phyloP scores from a whole-genome alignment of 441 rosid species.

The Pelargonium cotyledonis region DNA sequence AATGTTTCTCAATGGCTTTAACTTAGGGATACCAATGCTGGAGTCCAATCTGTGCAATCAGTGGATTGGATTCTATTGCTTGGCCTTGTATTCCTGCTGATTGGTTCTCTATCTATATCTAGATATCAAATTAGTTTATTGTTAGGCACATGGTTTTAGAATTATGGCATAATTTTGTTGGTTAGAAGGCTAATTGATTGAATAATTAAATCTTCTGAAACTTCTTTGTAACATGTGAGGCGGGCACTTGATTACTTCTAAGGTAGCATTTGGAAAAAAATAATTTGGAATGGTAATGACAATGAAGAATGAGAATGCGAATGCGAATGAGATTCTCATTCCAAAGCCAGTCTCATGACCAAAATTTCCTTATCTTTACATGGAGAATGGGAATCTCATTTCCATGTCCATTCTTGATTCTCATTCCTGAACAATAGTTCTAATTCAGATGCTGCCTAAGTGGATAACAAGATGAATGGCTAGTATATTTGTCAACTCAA shows the following conservation, averaged over 20 bases:
- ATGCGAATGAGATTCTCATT: no score
- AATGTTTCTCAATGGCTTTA: background rate
- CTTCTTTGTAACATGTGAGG: background rate
- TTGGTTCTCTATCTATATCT: background rate
- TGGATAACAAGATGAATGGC: background rate
- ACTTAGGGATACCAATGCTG: background rate
- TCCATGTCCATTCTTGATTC: no score
- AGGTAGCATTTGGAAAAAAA: background rate
- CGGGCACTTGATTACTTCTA: background rate
- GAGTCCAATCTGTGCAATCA: background rate
- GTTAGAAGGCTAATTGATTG: background rate
- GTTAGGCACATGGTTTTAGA: background rate
- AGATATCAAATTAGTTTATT: background rate
- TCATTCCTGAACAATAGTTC: no score
- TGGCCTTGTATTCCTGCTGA: background rate
- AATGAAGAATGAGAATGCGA: no score
- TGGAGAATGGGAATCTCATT: no score
- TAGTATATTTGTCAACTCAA: background rate
- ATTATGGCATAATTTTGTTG: background rate
- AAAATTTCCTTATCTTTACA: no score
- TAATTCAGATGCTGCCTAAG: no score
- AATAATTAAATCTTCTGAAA: background rate
- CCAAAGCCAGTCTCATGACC: no score
- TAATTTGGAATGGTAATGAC: no score
- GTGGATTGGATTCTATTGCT: background rate